These are phyloP conservation scores for Saccharum hybrid DNA, from an alignment of 202 grass and related monocot genomes.

Conservation along the genomic window DNA sequence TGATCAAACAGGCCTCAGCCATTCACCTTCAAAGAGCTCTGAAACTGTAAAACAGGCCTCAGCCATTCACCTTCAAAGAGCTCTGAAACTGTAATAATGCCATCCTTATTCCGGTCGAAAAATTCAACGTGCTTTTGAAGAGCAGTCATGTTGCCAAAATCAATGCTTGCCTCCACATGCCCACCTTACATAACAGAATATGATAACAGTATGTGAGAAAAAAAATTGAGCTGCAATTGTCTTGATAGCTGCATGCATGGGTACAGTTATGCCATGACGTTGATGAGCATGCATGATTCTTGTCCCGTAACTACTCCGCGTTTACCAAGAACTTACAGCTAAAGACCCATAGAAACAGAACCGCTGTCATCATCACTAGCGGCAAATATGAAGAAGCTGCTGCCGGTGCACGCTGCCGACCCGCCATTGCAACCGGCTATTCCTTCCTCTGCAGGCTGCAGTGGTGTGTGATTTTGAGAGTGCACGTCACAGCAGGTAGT, in stretches of 20 bases:
- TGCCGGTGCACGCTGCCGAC: not conserved
- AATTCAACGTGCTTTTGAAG: slow-evolving; percentile 74
- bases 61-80: slow-evolving; percentile 57
- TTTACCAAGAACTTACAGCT: slow-evolving; percentile 11
- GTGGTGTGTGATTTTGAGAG: not conserved
- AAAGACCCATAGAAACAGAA: slow-evolving; percentile 40
- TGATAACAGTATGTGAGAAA: slow-evolving; percentile 10
- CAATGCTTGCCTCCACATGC: not conserved
- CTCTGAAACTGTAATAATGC: slow-evolving; percentile 63
- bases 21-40: too few relatives aligned
- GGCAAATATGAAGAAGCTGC: not conserved
- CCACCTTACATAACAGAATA: slow-evolving; percentile 16
- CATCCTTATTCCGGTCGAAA: slow-evolving; percentile 75
- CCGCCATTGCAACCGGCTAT: slow-evolving; percentile 7
- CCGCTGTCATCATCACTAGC: not conserved
- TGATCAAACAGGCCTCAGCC: too few relatives aligned
- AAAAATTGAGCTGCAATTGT: not conserved
- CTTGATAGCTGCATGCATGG: slow-evolving; percentile 14
- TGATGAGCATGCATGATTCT: not conserved
- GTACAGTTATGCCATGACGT: not conserved
- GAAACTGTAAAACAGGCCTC: too few relatives aligned
- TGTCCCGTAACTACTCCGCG: not conserved
- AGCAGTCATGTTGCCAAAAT: slow-evolving; percentile 51
- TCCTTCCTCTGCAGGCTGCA: not conserved
- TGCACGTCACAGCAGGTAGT: not conserved